These are phyloP conservation scores for Penicillium flavigenum DNA, from an alignment of 495 filamentous ascomycete genomes.

Conservation along the genomic window DNA sequence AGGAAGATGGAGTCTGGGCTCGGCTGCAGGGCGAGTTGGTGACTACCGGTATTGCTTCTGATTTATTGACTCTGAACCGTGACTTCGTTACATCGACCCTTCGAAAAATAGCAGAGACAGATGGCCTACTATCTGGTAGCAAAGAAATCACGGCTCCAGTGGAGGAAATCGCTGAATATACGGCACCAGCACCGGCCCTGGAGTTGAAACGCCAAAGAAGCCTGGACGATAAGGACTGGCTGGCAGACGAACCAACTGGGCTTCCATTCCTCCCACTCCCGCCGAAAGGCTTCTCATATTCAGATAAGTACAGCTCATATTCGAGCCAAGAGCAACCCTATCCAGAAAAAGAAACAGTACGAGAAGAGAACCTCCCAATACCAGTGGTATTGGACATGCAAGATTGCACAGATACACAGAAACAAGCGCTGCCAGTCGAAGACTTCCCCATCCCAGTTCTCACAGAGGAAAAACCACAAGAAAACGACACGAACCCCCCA, in stretches of 20 bases:
- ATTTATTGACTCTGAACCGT: conserved; percentile 15
- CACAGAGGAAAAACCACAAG: background rate
- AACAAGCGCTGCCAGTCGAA: conserved; percentile 1
- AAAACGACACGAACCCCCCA: background rate
- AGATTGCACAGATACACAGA: background rate
- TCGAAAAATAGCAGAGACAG: conserved; percentile 8
- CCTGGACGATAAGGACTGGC: background rate
- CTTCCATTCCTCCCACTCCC: conserved; percentile 2
- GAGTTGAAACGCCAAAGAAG: background rate
- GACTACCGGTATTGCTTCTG: conserved; percentile 11
- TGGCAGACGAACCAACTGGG: background rate
- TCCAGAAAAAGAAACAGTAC: conserved; percentile 7
- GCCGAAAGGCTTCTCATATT: conserved; percentile 6
- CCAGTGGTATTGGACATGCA: conserved; percentile 6
- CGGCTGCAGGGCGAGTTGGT: conserved; percentile 15
- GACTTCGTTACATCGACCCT: conserved; percentile 18
- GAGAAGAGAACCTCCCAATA: conserved; percentile 13
- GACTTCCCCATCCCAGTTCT: background rate
- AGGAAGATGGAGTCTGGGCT: conserved; percentile 16
- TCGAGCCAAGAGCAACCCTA: background rate
- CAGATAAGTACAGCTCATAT: background rate
- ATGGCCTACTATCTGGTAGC: conserved; percentile 7
- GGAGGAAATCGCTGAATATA: background rate
- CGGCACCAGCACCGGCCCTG: background rate
- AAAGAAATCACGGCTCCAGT: background rate